Evolutionary conservation across 2,329 filamentous ascomycete species (phyloP).

Genomic region (Capronia americana): DNA sequence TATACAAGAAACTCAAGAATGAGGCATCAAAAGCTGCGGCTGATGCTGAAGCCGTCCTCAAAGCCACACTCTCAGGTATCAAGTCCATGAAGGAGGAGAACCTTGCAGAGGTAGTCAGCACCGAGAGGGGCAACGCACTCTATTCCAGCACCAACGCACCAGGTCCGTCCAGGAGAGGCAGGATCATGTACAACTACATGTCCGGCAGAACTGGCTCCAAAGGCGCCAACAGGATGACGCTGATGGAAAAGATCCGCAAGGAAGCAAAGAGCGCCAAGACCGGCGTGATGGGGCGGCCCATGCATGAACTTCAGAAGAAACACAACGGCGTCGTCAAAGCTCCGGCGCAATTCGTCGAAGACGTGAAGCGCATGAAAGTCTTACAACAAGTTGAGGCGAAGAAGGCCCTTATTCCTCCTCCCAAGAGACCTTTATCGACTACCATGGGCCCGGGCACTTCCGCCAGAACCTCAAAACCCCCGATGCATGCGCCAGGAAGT

Average conservation of each 20-base stretch:
- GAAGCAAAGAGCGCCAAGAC: constrained; percentile 61
- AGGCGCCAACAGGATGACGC: constrained; percentile 45
- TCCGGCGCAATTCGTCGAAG: constrained; percentile 51
- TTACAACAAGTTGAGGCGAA: constrained; percentile 7
- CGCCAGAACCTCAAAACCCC: constrained; percentile 18
- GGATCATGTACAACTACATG: constrained; percentile 31
- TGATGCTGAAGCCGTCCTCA: constrained; percentile 64
- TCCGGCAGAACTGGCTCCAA: constrained; percentile 45
- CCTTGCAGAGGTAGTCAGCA: constrained; percentile 61
- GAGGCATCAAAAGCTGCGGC: constrained; percentile 64
- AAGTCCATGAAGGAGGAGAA: constrained; percentile 65
- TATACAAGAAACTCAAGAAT: constrained; percentile 73
- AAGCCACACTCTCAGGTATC: constrained; percentile 63
- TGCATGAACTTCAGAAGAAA: constrained; percentile 49
- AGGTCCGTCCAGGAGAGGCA: constrained; percentile 17
- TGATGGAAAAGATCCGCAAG: constrained; percentile 63
- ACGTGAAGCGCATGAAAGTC: constrained; percentile 33
- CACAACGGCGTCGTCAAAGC: constrained; percentile 49
- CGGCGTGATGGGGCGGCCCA: constrained; percentile 46
- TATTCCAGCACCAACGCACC: constrained; percentile 36
- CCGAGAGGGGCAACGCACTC: constrained; percentile 47
- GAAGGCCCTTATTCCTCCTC: constrained; percentile 12
- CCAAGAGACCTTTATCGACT: constrained; percentile 1
- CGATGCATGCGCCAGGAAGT: constrained; percentile 24
- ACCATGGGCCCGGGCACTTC: neutral